A percentile compares a stretch with the other conserved stretches of the same genome.
Conservation (phyloP, 2,329 filamentous ascomycete species). For the Fusarium sp. region DNA sequence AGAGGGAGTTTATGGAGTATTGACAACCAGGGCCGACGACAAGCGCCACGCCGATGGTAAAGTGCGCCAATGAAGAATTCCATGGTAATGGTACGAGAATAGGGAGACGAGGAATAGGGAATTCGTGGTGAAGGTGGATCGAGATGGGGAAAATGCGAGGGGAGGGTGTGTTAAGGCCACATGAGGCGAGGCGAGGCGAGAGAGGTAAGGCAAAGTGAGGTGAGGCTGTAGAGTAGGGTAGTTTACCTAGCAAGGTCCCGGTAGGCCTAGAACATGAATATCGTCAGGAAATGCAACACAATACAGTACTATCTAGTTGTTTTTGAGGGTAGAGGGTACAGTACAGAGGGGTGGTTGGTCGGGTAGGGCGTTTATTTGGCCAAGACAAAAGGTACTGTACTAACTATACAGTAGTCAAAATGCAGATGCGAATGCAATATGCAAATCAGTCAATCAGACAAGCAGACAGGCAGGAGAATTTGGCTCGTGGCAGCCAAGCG, state of each 20-base stretch:
- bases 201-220: slow-evolving; percentile 2
- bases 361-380: slow-evolving; percentile 1
- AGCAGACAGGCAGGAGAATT: slow-evolving; percentile 18
- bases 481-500: slow-evolving; percentile 17
- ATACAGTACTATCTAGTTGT: background rate
- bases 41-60: background rate
- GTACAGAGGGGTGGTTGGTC: background rate
- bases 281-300: slow-evolving; percentile 35
- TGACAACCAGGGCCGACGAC: background rate
- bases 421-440: slow-evolving; percentile 25
- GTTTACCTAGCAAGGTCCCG: slow-evolving; percentile 51
- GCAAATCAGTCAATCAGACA: slow-evolving; percentile 16
- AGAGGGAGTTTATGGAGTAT: background rate
- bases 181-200: background rate
- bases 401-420: slow-evolving; percentile 14
- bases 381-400: background rate
- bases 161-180: background rate
- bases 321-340: background rate
- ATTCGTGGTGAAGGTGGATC: slow-evolving; percentile 9
- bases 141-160: background rate
- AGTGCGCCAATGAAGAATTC: background rate
- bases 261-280: slow-evolving; percentile 51
- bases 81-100: background rate
- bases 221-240: slow-evolving; percentile 10
- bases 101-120: background rate